A percentile compares a stretch with the other conserved stretches of the same genome.
phyloP scores from a whole-genome alignment of 2,329 filamentous ascomycete genomes.

The Exophiala phaeomuriformis region DNA sequence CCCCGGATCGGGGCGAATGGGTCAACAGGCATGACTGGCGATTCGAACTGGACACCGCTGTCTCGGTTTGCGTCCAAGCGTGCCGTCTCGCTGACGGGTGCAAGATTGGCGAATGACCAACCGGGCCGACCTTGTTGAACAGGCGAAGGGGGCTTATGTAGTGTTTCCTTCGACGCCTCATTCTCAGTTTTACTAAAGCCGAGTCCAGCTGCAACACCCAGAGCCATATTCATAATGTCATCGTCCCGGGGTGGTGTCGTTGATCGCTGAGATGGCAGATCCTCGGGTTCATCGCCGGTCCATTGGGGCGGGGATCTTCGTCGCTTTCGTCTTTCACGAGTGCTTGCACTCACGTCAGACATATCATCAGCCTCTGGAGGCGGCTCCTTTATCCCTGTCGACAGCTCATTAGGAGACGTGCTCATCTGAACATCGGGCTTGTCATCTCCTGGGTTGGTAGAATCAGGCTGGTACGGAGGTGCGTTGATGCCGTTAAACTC shows the following conservation, averaged over 20 bases:
- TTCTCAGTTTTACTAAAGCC: constrained; percentile 18
- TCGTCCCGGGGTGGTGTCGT: constrained; percentile 25
- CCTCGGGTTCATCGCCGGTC: constrained; percentile 24
- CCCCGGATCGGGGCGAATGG: constrained; percentile 31
- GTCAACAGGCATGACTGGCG: constrained; percentile 33
- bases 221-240: constrained; percentile 26
- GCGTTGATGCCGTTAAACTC: constrained; percentile 12
- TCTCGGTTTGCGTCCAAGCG: constrained; percentile 34
- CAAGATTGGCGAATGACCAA: constrained; percentile 24
- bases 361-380: constrained; percentile 6
- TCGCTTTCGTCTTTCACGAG: constrained; percentile 24
- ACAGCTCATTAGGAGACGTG: neutral
- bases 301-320: constrained; percentile 23
- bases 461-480: neutral
- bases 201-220: constrained; percentile 26
- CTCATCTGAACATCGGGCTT: neutral
- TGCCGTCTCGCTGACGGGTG: neutral
- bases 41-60: constrained; percentile 41
- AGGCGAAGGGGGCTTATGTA: constrained; percentile 6
- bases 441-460: neutral
- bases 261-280: constrained; percentile 23
- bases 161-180: constrained; percentile 5
- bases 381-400: neutral
- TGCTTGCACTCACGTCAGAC: constrained; percentile 25
- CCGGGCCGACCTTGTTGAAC: constrained; percentile 11